Evolutionary conservation across 2,329 filamentous ascomycete species (phyloP).

Genomic region (Catunica adiposa): DNA sequence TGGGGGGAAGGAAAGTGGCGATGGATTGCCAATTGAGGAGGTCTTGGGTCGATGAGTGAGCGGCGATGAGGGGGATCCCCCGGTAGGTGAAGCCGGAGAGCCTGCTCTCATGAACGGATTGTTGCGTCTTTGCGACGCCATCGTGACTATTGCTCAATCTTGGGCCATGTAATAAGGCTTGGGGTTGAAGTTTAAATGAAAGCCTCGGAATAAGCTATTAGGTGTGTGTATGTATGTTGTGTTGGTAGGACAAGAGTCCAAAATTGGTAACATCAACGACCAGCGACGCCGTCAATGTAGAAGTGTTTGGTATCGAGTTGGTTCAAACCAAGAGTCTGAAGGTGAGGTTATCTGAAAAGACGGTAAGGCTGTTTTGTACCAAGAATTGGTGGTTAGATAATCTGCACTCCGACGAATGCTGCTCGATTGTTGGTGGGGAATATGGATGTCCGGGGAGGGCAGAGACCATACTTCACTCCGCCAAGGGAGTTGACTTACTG

Average conservation of each 20-base stretch:
- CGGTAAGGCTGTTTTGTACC: not conserved
- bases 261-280: not conserved
- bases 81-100: conserved; percentile 29
- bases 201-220: not conserved
- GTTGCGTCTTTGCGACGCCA: conserved; percentile 53
- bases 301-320: not conserved
- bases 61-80: conserved; percentile 28
- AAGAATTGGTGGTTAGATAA: not conserved
- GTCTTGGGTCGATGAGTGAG: conserved; percentile 53
- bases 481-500: not conserved
- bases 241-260: not conserved
- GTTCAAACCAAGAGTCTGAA: not conserved
- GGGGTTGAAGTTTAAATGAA: not conserved
- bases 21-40: conserved; percentile 48
- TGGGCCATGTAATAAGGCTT: not conserved
- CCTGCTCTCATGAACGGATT: conserved; percentile 62
- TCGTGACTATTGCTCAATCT: not conserved
- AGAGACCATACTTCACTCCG: not conserved
- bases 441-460: conserved; percentile 8
- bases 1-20: conserved; percentile 25
- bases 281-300: not conserved
- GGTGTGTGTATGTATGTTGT: not conserved
- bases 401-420: not conserved
- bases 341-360: not conserved
- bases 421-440: conserved; percentile 13